Conservation (phyloP, 352 stramenopile species). For the Pythium vanterpoolii region DNA sequence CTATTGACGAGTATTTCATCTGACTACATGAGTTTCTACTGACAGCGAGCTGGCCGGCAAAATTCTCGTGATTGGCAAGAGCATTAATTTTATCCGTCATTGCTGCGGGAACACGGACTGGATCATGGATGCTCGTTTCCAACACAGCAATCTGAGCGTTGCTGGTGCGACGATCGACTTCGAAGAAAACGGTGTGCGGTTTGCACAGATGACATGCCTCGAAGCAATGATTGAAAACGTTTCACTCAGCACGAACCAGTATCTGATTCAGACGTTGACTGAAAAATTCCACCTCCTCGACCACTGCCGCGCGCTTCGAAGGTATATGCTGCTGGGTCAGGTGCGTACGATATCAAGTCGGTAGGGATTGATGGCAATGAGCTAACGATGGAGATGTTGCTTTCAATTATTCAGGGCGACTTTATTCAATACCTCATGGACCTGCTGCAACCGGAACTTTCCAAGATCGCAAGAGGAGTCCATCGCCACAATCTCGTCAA, state of each 20-base stretch:
- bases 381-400: background rate
- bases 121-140: slow-evolving; percentile 58
- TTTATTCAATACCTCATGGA: slow-evolving; percentile 98
- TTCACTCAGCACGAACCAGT: slow-evolving; percentile 82
- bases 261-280: slow-evolving; percentile 90
- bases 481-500: slow-evolving; percentile 95
- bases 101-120: slow-evolving; percentile 91
- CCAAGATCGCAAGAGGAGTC: slow-evolving; percentile 87
- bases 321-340: slow-evolving; percentile 98
- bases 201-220: slow-evolving; percentile 64
- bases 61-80: slow-evolving; percentile 96
- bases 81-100: slow-evolving; percentile 98
- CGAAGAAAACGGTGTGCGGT: slow-evolving; percentile 59
- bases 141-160: slow-evolving; percentile 32
- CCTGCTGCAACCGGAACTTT: slow-evolving; percentile 86
- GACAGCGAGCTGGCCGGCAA: slow-evolving; percentile 88
- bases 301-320: slow-evolving; percentile 96
- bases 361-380: background rate
- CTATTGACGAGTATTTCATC: background rate
- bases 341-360: slow-evolving; percentile 19
- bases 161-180: slow-evolving; percentile 38
- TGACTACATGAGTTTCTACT: no score
- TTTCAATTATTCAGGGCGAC: slow-evolving; percentile 71
- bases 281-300: slow-evolving; percentile 92
- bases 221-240: slow-evolving; percentile 79